Percentiles rank a stretch among this genome's conserved stretches.
Conservation (phyloP, 2,329 filamentous ascomycete genomes). For the Aplosporella prunicola region DNA sequence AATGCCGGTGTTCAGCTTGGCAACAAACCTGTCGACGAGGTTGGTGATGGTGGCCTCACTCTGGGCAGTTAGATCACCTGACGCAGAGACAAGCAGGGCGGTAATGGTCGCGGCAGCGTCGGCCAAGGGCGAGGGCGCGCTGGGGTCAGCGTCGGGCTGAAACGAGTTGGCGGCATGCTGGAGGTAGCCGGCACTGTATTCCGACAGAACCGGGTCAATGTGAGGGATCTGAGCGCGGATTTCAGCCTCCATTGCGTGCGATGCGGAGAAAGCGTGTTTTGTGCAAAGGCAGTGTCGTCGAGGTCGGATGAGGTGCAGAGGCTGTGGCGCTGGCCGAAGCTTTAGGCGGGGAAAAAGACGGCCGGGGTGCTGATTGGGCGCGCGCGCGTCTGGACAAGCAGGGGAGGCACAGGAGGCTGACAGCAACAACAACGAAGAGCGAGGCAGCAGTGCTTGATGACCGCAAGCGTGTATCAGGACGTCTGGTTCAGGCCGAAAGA, state of each 20-base stretch:
- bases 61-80: constrained; percentile 63
- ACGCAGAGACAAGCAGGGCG: constrained; percentile 88
- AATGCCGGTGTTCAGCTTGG: constrained; percentile 64
- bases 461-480: too few relatives aligned
- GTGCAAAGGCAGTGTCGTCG: neutral
- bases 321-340: neutral
- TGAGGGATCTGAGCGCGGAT: constrained; percentile 75
- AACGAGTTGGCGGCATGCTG: constrained; percentile 84
- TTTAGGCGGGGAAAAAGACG: neutral
- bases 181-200: constrained; percentile 90
- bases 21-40: constrained; percentile 83
- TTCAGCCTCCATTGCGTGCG: constrained; percentile 66
- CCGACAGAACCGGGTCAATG: constrained; percentile 79
- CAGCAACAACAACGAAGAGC: too few relatives aligned
- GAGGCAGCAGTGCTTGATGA: too few relatives aligned
- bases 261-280: neutral
- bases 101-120: constrained; percentile 79
- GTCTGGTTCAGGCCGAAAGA: too few relatives aligned
- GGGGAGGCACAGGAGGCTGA: too few relatives aligned
- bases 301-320: neutral
- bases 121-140: constrained; percentile 63
- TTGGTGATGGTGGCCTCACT: constrained; percentile 71
- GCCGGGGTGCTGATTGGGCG: too few relatives aligned
- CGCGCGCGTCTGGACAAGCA: too few relatives aligned
- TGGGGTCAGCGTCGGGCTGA: constrained; percentile 60